Evolutionary conservation across 768 basidiomycete species (phyloP).

Genomic region (Tylopilus rubrobrunneus): DNA sequence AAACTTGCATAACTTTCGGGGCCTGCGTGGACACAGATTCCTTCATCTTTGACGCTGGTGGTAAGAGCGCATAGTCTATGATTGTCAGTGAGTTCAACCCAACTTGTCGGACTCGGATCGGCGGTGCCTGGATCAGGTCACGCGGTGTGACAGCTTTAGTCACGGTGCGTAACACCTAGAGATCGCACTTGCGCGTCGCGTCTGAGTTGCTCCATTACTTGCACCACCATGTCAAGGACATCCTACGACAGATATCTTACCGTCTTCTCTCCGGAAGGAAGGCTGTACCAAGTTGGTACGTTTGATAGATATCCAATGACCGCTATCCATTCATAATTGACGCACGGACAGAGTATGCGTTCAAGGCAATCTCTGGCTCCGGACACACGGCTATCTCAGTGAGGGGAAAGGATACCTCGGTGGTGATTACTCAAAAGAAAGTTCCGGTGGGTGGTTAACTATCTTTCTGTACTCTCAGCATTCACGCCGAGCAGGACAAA

Average conservation of each 20-base stretch:
- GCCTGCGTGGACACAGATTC: conserved; percentile 75
- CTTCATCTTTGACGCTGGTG: conserved; percentile 47
- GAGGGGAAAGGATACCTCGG: conserved; percentile 89
- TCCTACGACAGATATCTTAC: conserved; percentile 97
- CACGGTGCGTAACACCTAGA: conserved; percentile 34
- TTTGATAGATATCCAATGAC: conserved; percentile 6
- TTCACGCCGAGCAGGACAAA: conserved; percentile 68
- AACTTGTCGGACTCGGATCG: not conserved
- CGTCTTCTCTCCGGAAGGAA: conserved; percentile 95
- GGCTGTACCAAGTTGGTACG: conserved; percentile 97
- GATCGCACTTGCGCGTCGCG: conserved; percentile 57
- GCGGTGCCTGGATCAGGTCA: not conserved
- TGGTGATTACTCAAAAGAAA: conserved; percentile 98
- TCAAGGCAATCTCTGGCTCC: conserved; percentile 98
- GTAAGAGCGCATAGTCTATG: not conserved
- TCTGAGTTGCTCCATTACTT: conserved; percentile 29
- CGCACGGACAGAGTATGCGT: conserved; percentile 80
- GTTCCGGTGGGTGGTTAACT: conserved; percentile 68
- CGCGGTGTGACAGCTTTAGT: conserved; percentile 15
- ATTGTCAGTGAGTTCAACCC: not conserved
- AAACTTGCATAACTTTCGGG: conserved; percentile 75
- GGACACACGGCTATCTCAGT: conserved; percentile 93
- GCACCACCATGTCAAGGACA: conserved; percentile 82
- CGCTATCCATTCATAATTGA: not conserved
- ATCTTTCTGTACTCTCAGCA: not conserved